Conservation (phyloP, 805 yeast genomes). For the Myxozyma monticola region DNA sequence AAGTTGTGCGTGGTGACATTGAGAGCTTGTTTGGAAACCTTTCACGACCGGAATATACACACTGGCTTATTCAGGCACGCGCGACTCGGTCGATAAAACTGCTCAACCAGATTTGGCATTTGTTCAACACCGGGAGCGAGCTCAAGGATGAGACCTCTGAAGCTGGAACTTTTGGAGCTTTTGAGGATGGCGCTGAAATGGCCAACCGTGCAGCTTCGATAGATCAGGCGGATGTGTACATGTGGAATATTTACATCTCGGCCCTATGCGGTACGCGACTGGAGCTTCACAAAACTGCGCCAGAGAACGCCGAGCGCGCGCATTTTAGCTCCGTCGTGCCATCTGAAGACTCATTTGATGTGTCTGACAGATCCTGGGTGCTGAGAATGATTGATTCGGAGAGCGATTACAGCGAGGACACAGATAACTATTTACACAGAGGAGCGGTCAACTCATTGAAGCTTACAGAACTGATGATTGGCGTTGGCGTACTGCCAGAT, state of each 20-base stretch:
- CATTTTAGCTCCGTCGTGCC: too few species aligned
- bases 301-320: background rate
- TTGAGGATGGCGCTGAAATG: background rate
- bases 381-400: background rate
- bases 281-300: background rate
- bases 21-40: constrained; percentile 18
- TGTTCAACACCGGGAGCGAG: constrained; percentile 8
- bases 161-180: background rate
- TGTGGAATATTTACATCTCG: constrained; percentile 16
- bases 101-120: constrained; percentile 13
- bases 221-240: constrained; percentile 3
- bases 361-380: constrained; percentile 5
- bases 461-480: constrained; percentile 34
- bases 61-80: constrained; percentile 17
- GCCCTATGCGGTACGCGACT: background rate
- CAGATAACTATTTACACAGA: constrained; percentile 3
- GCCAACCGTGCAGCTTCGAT: background rate
- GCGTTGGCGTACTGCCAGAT: constrained; percentile 37
- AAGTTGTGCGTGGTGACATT: constrained; percentile 16
- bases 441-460: constrained; percentile 25
- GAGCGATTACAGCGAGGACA: background rate
- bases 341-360: background rate
- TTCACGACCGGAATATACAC: constrained; percentile 12
- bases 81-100: constrained; percentile 1
- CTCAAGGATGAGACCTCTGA: background rate